Percentiles rank a stretch among this genome's conserved stretches.
Conservation (phyloP, 129 eudicot genomes). For the Kitagawia praeruptora region DNA sequence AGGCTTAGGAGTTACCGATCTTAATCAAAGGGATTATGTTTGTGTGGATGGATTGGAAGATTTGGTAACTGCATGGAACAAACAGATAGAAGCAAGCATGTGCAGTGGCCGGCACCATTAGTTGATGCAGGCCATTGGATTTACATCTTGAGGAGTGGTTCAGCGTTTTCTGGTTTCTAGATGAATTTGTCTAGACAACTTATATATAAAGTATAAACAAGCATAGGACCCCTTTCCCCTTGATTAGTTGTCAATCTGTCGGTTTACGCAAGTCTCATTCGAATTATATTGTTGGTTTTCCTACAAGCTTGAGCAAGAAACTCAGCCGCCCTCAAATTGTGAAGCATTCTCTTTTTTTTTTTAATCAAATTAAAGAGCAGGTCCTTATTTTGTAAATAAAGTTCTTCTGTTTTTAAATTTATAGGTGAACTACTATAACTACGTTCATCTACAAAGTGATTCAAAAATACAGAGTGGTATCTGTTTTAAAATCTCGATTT, state of each 20-base stretch:
- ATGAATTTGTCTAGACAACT: not conserved
- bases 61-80: conserved; percentile 9
- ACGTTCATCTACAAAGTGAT: too few relatives aligned
- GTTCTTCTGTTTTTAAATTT: not conserved
- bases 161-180: not conserved
- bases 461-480: too few relatives aligned
- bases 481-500: too few relatives aligned
- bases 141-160: not conserved
- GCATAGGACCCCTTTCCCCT: not conserved
- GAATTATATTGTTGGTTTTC: not conserved
- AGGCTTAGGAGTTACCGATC: not conserved
- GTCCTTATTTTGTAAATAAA: not conserved
- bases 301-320: not conserved
- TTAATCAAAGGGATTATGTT: not conserved
- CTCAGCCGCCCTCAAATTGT: not conserved
- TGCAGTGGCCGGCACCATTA: conserved; percentile 27
- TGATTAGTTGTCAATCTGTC: not conserved
- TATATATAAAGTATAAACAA: not conserved
- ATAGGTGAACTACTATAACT: not conserved
- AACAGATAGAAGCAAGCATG: conserved; percentile 6
- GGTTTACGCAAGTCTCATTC: not conserved
- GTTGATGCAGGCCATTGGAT: conserved; percentile 10
- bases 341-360: not conserved
- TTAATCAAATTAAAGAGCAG: not conserved
- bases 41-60: not conserved